Conservation (phyloP, 108 stramenopile genomes). For the Thalassiosira profunda region DNA sequence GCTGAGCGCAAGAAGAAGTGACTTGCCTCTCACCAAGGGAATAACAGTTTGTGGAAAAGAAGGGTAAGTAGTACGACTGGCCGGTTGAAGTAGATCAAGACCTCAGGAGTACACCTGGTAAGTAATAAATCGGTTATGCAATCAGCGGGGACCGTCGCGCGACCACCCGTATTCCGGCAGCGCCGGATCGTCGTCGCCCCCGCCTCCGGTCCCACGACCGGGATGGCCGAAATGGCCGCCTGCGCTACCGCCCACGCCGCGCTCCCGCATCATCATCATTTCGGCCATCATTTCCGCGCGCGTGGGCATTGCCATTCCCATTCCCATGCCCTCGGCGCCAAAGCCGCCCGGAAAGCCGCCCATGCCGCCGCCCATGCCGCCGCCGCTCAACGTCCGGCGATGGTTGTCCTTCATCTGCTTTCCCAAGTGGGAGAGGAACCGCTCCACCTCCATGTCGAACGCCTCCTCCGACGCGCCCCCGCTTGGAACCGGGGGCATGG, state of each 20-base stretch:
- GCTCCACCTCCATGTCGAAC: slow-evolving; percentile 32
- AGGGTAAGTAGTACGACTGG: too few species aligned
- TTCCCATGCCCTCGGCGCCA: too few species aligned
- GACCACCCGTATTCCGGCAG: slow-evolving; percentile 8
- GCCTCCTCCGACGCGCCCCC: too few species aligned
- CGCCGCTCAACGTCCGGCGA: background rate
- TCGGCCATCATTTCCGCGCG: background rate
- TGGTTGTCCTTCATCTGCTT: slow-evolving; percentile 20
- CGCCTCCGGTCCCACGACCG: background rate
- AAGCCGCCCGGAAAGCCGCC: background rate
- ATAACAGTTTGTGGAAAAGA: too few species aligned
- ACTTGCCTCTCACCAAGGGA: too few species aligned
- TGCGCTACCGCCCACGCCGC: background rate
- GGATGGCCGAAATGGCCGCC: too few species aligned
- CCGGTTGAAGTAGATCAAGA: too few species aligned
- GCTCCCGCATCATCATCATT: slow-evolving; percentile 8
- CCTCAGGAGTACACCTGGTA: too few species aligned
- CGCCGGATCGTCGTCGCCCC: slow-evolving; percentile 2
- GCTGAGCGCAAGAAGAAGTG: too few species aligned
- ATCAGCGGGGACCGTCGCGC: too few species aligned
- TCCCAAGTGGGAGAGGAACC: slow-evolving; percentile 22
- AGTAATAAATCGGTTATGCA: too few species aligned
- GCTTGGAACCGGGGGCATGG: background rate
- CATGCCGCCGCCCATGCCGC: background rate
- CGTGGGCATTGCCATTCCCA: too few species aligned